These are phyloP conservation scores for Persicaria tinctoria DNA, from an alignment of 148 eudicot genomes.

Conservation along the genomic window DNA sequence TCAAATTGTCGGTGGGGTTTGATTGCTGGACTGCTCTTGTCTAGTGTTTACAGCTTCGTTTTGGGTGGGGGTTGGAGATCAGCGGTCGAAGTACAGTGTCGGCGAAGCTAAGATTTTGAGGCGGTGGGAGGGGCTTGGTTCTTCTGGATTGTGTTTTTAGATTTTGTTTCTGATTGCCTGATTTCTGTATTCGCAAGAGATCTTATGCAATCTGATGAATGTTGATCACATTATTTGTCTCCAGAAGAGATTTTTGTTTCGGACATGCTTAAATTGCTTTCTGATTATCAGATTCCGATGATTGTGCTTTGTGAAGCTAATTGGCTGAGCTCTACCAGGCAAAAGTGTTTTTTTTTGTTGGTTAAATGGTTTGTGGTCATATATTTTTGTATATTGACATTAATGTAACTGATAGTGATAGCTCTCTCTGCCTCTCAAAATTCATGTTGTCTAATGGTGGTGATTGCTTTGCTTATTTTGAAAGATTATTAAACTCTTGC, in stretches of 20 bases:
- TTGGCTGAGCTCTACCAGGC: neutral
- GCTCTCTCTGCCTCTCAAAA: neutral
- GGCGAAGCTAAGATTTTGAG: neutral
- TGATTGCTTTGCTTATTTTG: neutral
- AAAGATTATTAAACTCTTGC: neutral
- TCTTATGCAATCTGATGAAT: neutral
- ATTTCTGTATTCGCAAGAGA: neutral
- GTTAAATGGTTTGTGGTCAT: neutral
- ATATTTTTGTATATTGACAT: neutral
- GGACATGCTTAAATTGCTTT: neutral
- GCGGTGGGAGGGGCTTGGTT: neutral
- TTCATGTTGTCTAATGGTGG: neutral
- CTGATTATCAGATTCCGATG: neutral
- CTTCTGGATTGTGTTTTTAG: neutral
- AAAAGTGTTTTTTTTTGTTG: neutral
- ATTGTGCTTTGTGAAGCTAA: neutral
- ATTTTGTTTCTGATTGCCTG: neutral
- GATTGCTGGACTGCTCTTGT: neutral
- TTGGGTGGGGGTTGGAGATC: neutral
- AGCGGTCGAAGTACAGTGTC: neutral
- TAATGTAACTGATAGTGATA: neutral
- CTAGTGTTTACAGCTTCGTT: slow-evolving; percentile 5
- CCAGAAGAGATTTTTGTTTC: neutral
- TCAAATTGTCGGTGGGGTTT: neutral
- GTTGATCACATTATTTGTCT: neutral